A percentile compares a stretch with the other conserved stretches of the same genome.
These are phyloP conservation scores for Pisolithus marmoratus DNA, from an alignment of 768 basidiomycete species.

Conservation along the genomic window DNA sequence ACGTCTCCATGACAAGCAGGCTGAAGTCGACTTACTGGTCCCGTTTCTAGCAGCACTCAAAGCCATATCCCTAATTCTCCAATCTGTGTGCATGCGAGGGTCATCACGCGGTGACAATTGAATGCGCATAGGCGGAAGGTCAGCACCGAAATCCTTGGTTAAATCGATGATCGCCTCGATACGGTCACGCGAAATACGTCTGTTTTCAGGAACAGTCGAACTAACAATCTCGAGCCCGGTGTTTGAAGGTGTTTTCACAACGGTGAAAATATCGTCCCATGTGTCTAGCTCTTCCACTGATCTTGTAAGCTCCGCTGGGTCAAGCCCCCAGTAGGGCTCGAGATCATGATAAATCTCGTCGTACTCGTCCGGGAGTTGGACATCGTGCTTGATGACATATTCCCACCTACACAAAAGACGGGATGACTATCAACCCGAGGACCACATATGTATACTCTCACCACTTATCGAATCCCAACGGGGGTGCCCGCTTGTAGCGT, in stretches of 20 bases:
- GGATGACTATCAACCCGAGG: no score
- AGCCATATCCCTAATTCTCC: conserved; percentile 16
- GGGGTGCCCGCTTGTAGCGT: conserved; percentile 31
- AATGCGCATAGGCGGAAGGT: conserved; percentile 28
- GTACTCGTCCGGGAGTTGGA: conserved; percentile 42
- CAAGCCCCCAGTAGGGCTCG: conserved; percentile 33
- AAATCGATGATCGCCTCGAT: conserved; percentile 16
- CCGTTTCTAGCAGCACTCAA: conserved; percentile 22
- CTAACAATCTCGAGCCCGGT: conserved; percentile 11
- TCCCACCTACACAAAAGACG: conserved; percentile 30
- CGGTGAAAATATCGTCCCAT: conserved; percentile 8
- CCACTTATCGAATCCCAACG: conserved; percentile 40
- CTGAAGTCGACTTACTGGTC: conserved; percentile 13
- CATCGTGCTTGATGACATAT: conserved; percentile 33
- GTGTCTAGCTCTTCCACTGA: conserved; percentile 17
- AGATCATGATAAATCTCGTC: conserved; percentile 38
- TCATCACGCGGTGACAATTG: conserved; percentile 25
- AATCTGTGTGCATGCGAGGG: conserved; percentile 20
- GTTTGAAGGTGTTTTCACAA: conserved; percentile 14
- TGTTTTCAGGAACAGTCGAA: conserved; percentile 5
- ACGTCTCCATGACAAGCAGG: not conserved
- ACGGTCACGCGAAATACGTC: not conserved
- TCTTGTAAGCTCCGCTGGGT: conserved; percentile 19
- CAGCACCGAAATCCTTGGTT: conserved; percentile 19
- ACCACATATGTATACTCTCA: conserved; percentile 10